phyloP scores from a whole-genome alignment of 1,284 basidiomycete species.

The Irpex sp. region DNA sequence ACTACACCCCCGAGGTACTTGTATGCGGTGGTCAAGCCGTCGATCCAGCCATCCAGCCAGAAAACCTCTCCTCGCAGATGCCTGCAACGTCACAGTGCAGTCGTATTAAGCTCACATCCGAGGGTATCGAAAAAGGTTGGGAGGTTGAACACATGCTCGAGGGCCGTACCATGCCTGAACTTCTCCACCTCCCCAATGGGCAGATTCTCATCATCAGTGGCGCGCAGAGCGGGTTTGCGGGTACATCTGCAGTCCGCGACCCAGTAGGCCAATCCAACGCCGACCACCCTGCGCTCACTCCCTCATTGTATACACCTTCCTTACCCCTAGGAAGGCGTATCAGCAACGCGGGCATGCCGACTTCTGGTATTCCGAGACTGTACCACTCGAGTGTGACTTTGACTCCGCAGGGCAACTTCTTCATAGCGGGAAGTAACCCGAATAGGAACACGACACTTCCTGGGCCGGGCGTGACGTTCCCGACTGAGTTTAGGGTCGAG shows the following conservation, averaged over 20 bases:
- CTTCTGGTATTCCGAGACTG: conserved; percentile 39
- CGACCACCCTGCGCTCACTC: conserved; percentile 40
- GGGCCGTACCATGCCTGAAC: conserved; percentile 42
- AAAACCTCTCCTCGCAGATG: conserved; percentile 33
- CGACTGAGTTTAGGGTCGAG: conserved; percentile 46
- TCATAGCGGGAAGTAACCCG: conserved; percentile 50
- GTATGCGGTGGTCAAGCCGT: conserved; percentile 42
- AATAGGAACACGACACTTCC: conserved; percentile 32
- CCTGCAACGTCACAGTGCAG: conserved; percentile 42
- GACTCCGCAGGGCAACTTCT: conserved; percentile 40
- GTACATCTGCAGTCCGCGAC: conserved; percentile 29
- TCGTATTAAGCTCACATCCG: conserved; percentile 22
- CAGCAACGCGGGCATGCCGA: conserved; percentile 41
- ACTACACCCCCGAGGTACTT: conserved; percentile 45
- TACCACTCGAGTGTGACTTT: conserved; percentile 43
- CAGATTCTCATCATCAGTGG: conserved; percentile 48
- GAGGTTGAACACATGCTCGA: conserved; percentile 26
- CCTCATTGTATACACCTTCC: conserved; percentile 48
- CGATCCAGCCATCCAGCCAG: conserved; percentile 27
- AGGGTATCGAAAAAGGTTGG: conserved; percentile 23
- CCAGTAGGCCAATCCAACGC: conserved; percentile 40
- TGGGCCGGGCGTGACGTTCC: conserved; percentile 20
- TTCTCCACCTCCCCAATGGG: conserved; percentile 51
- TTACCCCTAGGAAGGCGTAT: conserved; percentile 45
- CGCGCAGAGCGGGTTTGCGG: conserved; percentile 42